Conservation (phyloP, 169 alveolate genomes). For the Condylostoma magnum region DNA sequence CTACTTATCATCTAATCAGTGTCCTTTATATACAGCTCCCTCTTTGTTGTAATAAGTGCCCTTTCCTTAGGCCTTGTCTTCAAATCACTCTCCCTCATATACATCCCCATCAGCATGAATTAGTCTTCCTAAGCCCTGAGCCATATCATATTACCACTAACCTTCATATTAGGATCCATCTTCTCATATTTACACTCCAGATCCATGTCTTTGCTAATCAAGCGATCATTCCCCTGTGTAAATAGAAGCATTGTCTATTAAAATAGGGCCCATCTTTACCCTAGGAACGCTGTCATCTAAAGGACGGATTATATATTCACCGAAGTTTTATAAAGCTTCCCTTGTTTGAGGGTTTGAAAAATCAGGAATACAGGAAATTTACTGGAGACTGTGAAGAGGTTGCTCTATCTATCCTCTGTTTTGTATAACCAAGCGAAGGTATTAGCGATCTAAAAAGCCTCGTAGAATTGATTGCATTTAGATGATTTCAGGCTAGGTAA, state of each 20-base stretch:
- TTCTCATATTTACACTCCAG: too few relatives aligned
- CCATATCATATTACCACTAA: neutral
- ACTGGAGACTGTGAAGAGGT: too few relatives aligned
- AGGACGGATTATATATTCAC: constrained; percentile 33
- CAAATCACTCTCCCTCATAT: neutral
- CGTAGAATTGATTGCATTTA: too few relatives aligned
- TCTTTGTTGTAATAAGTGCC: neutral
- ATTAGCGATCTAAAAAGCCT: too few relatives aligned
- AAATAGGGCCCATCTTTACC: too few relatives aligned
- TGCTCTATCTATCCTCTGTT: too few relatives aligned
- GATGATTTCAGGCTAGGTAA: too few relatives aligned
- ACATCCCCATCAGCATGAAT: neutral
- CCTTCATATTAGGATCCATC: neutral
- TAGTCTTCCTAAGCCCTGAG: neutral
- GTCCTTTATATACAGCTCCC: neutral
- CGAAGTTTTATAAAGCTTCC: constrained; percentile 38
- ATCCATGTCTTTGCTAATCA: too few relatives aligned
- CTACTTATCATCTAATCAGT: neutral
- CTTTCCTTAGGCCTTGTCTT: neutral
- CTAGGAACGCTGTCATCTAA: constrained; percentile 17
- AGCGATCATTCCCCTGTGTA: too few relatives aligned
- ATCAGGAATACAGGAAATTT: too few relatives aligned
- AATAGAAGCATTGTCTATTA: too few relatives aligned
- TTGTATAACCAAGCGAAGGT: too few relatives aligned
- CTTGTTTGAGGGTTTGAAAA: constrained; percentile 44